Base-by-base conservation (phyloP, 2,329 filamentous ascomycete species). In the Penicillium sp. region DNA sequence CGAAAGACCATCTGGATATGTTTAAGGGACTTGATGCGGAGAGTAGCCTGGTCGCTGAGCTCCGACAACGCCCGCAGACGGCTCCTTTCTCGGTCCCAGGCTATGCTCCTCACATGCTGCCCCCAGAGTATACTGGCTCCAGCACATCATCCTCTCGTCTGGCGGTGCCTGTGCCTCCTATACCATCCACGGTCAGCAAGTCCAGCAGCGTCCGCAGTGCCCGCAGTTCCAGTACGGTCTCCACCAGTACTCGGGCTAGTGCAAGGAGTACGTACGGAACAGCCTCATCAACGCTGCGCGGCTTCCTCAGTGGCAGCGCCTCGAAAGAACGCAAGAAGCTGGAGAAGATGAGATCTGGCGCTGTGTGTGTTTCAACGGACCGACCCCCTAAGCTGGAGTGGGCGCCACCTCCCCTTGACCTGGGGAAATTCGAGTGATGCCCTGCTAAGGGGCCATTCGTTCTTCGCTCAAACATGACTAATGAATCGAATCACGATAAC, bases 201-300 rank as follows among this genome's bases (percentile, higher is more conserved):
- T 48, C 66, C 8, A 62, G 53, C 47, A 70, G 68, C 45, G 61
- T 69, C 34, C 67, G 65, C 45, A 71, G 68, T 48, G 61, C 60
- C 22, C 62, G 62, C 56, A 70, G 67, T 21, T 35, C 67, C 3
- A 69, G 65, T 49, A 66, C 61, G n/a, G 56, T 64, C 9, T 68
- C 65, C 7, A 66, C 66, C n/a, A 64, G 62, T n/a, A n/a, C 32
- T 62, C 62, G 4, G 64, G 62, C n/a, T n/a, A 70, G 68, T 49
- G 52, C 62, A 7, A 62, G 64, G 19, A 70, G 67, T 40, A 49
- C 65, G 6, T 67, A 69, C 42, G 66, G 66, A 6, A 44, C 62
- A 7, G 64, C 65, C 8, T 64, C 68, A 2, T 71, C 69, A 6
- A 63, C 68, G 1, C 53, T 71, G 6, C 54, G 65, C 35, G 68